phyloP scores from a whole-genome alignment of 2,329 filamentous ascomycete genomes.

The Cladosporium sp. region DNA sequence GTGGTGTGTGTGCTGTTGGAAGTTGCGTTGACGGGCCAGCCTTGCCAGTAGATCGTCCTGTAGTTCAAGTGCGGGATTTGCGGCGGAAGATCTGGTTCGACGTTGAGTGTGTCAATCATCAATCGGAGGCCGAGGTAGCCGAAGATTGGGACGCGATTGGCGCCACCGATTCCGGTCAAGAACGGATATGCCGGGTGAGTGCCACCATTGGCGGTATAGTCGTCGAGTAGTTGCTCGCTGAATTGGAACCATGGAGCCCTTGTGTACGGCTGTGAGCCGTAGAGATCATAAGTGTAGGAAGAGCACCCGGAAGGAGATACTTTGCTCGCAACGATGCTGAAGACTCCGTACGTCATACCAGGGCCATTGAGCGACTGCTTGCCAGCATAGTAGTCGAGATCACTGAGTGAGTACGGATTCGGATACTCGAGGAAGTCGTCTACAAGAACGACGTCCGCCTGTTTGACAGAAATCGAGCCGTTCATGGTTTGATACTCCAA shows the following conservation, averaged over 20 bases:
- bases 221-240: slow-evolving; percentile 61
- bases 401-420: slow-evolving; percentile 48
- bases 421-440: slow-evolving; percentile 59
- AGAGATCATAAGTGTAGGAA: slow-evolving; percentile 60
- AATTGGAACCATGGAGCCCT: slow-evolving; percentile 64
- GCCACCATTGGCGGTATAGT: slow-evolving; percentile 54
- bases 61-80: slow-evolving; percentile 57
- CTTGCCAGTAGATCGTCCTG: slow-evolving; percentile 61
- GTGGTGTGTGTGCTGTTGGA: slow-evolving; percentile 62
- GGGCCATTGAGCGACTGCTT: slow-evolving; percentile 63
- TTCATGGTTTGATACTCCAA: slow-evolving; percentile 63
- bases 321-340: slow-evolving; percentile 60
- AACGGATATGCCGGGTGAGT: slow-evolving; percentile 66
- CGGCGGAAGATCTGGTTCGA: slow-evolving; percentile 59
- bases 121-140: slow-evolving; percentile 61
- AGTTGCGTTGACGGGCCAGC: slow-evolving; percentile 54
- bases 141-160: slow-evolving; percentile 60
- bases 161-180: slow-evolving; percentile 63
- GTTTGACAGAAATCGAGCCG: slow-evolving; percentile 59
- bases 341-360: slow-evolving; percentile 67
- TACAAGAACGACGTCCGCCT: slow-evolving; percentile 63
- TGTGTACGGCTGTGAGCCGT: slow-evolving; percentile 57
- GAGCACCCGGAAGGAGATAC: slow-evolving; percentile 62
- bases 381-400: slow-evolving; percentile 64
- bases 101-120: slow-evolving; percentile 52